Base-by-base conservation (phyloP, 2,329 filamentous ascomycete genomes). In the Alternaria ethzedia region DNA sequence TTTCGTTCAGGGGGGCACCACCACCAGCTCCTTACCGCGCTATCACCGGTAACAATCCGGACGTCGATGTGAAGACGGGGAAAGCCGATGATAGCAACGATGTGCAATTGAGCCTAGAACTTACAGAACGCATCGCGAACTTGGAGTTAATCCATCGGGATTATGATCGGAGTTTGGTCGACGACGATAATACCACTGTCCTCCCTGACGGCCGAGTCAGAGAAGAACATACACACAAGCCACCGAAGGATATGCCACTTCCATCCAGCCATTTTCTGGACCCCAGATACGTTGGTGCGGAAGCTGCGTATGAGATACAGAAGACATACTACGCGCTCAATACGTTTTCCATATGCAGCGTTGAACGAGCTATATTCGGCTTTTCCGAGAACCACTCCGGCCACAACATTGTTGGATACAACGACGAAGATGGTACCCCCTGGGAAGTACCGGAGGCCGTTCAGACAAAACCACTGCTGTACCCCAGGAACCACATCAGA, bases 271-370 rank as follows among this genome's bases (percentile, higher is more conserved):
- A 70, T 51, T 61, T 72, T 12, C 66, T 75, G n/a, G 59, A 69
- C 28, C 56, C 68, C 11, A 58, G 55, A 43, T 75, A 74, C 26
- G 57, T 75, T 51, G 65, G 70, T 5, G 12, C 54, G 12, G 13
- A 49, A 4, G 25, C 70, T 20, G 65, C 61, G 7, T 21, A 28
- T 10, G 72, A 75, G 55, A 54, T 57, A 6, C 63, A 70, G 20
- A 59, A 68, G 21, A 41, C 43, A 15, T 75, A 75, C 21, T 74
- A 72, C 26, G 17, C 50, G 10, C 61, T 54, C 10, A 75, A 75
- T 28, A 69, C 58, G 2, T 75, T 75, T 28, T 73, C 73, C 1
- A 49, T 75, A 0, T 75, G 73, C 52, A 69, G 66, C 8, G 51
- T 73, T 4, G 66, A 69, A 20, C 46, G 61, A 6, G 68, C 59